These are phyloP conservation scores for Arctostaphylos glauca DNA, from an alignment of 148 eudicot species.

Conservation along the genomic window DNA sequence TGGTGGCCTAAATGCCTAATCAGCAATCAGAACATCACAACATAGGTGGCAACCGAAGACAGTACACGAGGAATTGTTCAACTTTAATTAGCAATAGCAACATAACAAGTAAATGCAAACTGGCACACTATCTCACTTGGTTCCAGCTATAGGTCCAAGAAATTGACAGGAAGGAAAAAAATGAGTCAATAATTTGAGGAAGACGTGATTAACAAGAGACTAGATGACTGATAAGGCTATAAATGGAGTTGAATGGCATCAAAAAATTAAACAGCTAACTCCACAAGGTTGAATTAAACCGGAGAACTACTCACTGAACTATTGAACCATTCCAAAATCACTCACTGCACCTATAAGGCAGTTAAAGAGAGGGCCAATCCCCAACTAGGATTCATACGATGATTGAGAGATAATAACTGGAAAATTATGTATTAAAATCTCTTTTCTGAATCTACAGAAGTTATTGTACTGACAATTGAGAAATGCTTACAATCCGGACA, in stretches of 20 bases:
- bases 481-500: background rate
- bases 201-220: background rate
- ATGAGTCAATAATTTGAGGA: background rate
- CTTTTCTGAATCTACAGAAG: background rate
- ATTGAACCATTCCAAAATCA: background rate
- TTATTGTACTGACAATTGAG: background rate
- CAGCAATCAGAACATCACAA: background rate
- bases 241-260: background rate
- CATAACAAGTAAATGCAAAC: background rate
- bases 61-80: background rate
- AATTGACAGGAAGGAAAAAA: background rate
- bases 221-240: background rate
- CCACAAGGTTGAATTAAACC: background rate
- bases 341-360: background rate
- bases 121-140: background rate
- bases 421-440: background rate
- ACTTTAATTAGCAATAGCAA: background rate
- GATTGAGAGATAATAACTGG: background rate
- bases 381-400: background rate
- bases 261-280: background rate
- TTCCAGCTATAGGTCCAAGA: background rate
- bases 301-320: background rate
- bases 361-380: background rate
- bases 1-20: constrained; percentile 1
- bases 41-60: background rate